phyloP scores from a whole-genome alignment of 164 flowering plant genomes.

The Saururus chinensis region DNA sequence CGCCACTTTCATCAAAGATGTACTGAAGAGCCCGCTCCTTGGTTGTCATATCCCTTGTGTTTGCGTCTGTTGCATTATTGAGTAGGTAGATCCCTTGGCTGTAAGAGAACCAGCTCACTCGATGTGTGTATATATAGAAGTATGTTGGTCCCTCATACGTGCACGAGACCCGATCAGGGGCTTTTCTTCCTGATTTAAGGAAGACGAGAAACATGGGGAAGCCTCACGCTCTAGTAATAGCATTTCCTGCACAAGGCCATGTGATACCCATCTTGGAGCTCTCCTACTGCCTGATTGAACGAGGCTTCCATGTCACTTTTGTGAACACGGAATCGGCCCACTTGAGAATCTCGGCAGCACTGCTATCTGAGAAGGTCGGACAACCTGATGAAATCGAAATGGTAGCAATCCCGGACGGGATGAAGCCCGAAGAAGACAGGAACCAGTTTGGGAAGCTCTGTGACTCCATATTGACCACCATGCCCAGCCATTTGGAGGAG shows the following conservation, averaged over 20 bases:
- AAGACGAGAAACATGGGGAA: conserved; percentile 5
- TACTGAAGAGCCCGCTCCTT: too few relatives aligned
- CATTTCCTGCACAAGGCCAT: conserved; percentile 22
- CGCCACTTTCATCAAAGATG: too few relatives aligned
- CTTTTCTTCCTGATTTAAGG: too few relatives aligned
- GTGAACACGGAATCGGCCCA: conserved; percentile 9
- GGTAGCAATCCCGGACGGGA: conserved; percentile 14
- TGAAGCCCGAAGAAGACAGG: conserved; percentile 5
- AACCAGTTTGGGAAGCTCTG: neutral
- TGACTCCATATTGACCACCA: neutral
- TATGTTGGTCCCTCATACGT: too few relatives aligned
- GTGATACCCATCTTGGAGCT: conserved; percentile 19
- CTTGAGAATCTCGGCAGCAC: neutral
- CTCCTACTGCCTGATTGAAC: conserved; percentile 14
- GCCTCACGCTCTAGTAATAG: conserved; percentile 16
- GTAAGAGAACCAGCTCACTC: too few relatives aligned
- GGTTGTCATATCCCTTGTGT: too few relatives aligned
- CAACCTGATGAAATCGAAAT: neutral
- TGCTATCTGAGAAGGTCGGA: neutral
- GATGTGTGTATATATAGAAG: too few relatives aligned
- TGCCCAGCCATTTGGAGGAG: conserved; percentile 6
- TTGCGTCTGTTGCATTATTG: too few relatives aligned
- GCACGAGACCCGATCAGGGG: too few relatives aligned
- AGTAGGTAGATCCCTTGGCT: too few relatives aligned
- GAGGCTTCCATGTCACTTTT: conserved; percentile 17